These are phyloP conservation scores for Eucalyptus grandis DNA, from an alignment of 345 rosid genomes.

Conservation along the genomic window DNA sequence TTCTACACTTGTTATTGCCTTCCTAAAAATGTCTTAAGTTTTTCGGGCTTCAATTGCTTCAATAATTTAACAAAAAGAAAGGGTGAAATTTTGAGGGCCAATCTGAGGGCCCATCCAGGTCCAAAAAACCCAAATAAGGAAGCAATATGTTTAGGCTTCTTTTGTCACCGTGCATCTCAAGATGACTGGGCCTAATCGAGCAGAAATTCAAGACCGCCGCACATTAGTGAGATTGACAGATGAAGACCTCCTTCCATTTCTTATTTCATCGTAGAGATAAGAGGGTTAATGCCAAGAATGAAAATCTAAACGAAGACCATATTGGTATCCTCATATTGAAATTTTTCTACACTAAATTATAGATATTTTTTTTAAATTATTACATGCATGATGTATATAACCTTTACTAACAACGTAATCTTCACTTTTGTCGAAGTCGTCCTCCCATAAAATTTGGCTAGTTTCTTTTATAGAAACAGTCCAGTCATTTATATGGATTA, in stretches of 20 bases:
- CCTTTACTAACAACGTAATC: neutral
- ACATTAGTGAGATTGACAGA: neutral
- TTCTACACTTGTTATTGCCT: neutral
- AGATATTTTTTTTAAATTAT: rapidly evolving
- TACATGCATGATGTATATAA: neutral
- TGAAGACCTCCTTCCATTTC: neutral
- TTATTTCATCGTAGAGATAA: neutral
- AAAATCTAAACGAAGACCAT: neutral
- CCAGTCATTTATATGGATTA: neutral
- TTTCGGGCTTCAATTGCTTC: neutral
- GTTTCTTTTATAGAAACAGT: neutral
- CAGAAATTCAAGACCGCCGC: neutral
- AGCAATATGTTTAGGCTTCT: neutral
- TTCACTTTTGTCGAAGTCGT: neutral
- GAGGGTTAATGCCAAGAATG: neutral
- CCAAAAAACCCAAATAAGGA: neutral
- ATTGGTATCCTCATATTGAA: neutral
- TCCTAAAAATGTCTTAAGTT: neutral
- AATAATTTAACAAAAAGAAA: neutral
- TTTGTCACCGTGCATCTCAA: neutral
- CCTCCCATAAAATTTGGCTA: neutral
- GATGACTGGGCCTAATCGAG: neutral
- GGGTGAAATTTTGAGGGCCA: neutral
- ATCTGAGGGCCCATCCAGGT: neutral
- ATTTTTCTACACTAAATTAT: neutral